Evolutionary conservation across 2,329 filamentous ascomycete species (phyloP).

Genomic region (Sarocladium kiliense): DNA sequence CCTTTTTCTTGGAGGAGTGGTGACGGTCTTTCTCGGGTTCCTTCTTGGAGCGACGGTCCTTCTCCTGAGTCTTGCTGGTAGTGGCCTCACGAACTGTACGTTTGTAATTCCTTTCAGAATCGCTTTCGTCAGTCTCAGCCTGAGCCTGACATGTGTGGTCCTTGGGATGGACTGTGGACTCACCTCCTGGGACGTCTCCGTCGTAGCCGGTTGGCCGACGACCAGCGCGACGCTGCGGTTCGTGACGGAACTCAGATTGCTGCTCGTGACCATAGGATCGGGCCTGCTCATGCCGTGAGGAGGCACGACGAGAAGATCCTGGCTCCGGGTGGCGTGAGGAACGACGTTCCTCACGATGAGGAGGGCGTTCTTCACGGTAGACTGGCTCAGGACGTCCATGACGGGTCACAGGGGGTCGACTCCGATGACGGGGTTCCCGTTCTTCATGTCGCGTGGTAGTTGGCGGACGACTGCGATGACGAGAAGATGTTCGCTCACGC

Average conservation of each 20-base stretch:
- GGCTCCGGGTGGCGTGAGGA: neutral
- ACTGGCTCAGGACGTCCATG: neutral
- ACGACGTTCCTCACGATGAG: neutral
- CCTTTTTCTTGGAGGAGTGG: neutral
- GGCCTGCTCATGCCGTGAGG: too few species aligned
- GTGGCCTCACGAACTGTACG: too few species aligned
- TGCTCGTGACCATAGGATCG: too few species aligned
- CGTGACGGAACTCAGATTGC: too few species aligned
- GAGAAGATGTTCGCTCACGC: neutral
- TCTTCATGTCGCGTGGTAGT: neutral
- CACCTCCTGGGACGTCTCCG: neutral
- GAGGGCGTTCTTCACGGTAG: neutral
- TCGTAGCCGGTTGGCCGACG: neutral
- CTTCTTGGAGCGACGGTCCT: neutral
- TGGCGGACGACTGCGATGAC: neutral
- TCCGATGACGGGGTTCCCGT: neutral
- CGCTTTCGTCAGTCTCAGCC: too few species aligned
- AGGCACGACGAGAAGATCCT: neutral
- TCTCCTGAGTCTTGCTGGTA: too few species aligned
- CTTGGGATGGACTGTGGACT: neutral
- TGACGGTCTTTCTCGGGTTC: neutral
- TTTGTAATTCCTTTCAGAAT: too few species aligned
- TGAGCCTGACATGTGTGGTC: too few species aligned
- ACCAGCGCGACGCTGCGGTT: too few species aligned
- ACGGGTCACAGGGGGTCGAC: neutral